Evolutionary conservation across 106 monocot genomes (phyloP).

Genomic region (Cymbidium sinense): DNA sequence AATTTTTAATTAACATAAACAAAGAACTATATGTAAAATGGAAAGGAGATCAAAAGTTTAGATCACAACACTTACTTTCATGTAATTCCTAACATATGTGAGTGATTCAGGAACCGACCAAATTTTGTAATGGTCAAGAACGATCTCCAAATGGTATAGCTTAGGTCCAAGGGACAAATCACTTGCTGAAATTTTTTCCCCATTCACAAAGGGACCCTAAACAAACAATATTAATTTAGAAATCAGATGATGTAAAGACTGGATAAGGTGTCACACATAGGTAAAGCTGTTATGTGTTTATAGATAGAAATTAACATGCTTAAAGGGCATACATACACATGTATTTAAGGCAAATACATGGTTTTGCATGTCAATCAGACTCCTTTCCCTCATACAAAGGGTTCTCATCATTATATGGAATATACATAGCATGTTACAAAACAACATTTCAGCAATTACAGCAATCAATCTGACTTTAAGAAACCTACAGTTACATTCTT

Average conservation of each 20-base stretch:
- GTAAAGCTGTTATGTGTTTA: background rate
- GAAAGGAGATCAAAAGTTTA: background rate
- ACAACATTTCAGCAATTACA: no score
- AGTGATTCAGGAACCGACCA: conserved; percentile 90
- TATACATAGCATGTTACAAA: no score
- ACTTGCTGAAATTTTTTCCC: conserved; percentile 50
- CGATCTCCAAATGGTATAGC: conserved; percentile 89
- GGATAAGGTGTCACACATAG: background rate
- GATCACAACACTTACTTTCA: conserved; percentile 39
- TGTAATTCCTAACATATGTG: conserved; percentile 48
- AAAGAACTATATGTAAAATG: background rate
- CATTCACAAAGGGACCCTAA: conserved; percentile 80
- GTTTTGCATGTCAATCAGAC: no score
- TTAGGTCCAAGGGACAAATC: conserved; percentile 91
- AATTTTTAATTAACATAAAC: background rate
- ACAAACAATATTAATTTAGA: background rate
- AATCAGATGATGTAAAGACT: background rate
- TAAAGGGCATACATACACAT: background rate
- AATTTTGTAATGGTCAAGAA: conserved; percentile 75
- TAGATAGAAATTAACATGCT: background rate
- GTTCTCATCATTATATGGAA: no score
- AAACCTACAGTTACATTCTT: no score
- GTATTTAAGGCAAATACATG: background rate
- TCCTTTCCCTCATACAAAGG: no score
- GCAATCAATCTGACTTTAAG: no score